phyloP scores from a whole-genome alignment of 129 eudicot species.

The Deinandra increscens region DNA sequence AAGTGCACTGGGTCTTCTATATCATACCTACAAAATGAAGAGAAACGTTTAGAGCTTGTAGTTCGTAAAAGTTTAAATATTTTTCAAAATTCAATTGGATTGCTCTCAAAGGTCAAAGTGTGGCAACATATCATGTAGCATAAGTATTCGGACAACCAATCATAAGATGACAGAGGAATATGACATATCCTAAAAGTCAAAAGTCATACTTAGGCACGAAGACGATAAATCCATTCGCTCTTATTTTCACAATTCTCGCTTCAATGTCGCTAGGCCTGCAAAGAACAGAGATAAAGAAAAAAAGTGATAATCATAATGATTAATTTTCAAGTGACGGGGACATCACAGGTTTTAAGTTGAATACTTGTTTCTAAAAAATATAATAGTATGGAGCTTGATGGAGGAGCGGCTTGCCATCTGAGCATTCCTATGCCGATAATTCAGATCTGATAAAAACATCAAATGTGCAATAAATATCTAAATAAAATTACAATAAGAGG shows the following conservation, averaged over 20 bases:
- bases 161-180: constrained; percentile 8
- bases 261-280: too few species aligned
- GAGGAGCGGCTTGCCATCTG: constrained; percentile 99
- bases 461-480: too few species aligned
- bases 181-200: constrained; percentile 11
- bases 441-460: constrained; percentile 56
- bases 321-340: too few species aligned
- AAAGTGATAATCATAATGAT: too few species aligned
- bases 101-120: constrained; percentile 13
- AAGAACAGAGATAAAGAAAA: too few species aligned
- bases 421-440: constrained; percentile 94
- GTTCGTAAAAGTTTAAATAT: neutral
- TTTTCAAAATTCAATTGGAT: neutral
- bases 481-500: too few species aligned
- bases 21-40: constrained; percentile 32
- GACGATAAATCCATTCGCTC: too few species aligned
- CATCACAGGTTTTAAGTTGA: neutral
- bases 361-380: constrained; percentile 82
- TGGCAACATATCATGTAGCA: neutral
- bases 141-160: neutral
- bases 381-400: constrained; percentile 90
- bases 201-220: too few species aligned
- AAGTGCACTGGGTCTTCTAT: too few species aligned
- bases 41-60: neutral
- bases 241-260: too few species aligned